These are phyloP conservation scores for Wickerhamomyces alni DNA, from an alignment of 805 yeast genomes.

Conservation along the genomic window DNA sequence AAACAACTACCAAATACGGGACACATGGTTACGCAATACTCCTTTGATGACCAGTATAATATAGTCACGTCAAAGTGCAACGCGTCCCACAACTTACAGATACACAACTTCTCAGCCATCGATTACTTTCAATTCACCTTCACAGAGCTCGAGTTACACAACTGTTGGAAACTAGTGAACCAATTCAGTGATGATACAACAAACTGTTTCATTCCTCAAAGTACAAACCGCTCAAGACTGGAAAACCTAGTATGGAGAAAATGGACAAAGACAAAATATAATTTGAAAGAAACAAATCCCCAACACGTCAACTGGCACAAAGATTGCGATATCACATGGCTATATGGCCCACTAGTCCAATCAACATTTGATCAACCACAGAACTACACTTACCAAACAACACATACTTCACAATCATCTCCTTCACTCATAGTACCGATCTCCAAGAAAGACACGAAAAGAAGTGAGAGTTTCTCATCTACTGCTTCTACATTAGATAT, in stretches of 20 bases:
- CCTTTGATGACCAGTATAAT: constrained; percentile 22
- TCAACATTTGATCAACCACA: background rate
- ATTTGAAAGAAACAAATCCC: constrained; percentile 62
- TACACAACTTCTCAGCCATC: constrained; percentile 21
- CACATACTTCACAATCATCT: background rate
- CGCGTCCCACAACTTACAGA: constrained; percentile 4
- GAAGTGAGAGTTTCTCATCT: constrained; percentile 6
- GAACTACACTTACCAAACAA: background rate
- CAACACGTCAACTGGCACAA: constrained; percentile 89
- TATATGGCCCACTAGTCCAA: constrained; percentile 70
- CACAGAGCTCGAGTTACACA: constrained; percentile 29
- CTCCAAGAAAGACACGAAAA: background rate
- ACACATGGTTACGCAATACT: background rate
- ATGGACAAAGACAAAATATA: constrained; percentile 78
- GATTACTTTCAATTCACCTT: constrained; percentile 36
- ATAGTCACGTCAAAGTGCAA: constrained; percentile 12
- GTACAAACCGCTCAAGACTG: constrained; percentile 38
- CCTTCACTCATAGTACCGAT: constrained; percentile 4
- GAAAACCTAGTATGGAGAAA: constrained; percentile 93
- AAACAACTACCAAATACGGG: too few relatives aligned
- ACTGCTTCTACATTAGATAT: background rate
- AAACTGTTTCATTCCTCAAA: constrained; percentile 27
- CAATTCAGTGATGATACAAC: constrained; percentile 22
- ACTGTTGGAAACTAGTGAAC: constrained; percentile 36
- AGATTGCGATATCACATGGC: constrained; percentile 91